Evolutionary conservation across 805 yeast genomes (phyloP).

Genomic region (Blastobotrys robertii): DNA sequence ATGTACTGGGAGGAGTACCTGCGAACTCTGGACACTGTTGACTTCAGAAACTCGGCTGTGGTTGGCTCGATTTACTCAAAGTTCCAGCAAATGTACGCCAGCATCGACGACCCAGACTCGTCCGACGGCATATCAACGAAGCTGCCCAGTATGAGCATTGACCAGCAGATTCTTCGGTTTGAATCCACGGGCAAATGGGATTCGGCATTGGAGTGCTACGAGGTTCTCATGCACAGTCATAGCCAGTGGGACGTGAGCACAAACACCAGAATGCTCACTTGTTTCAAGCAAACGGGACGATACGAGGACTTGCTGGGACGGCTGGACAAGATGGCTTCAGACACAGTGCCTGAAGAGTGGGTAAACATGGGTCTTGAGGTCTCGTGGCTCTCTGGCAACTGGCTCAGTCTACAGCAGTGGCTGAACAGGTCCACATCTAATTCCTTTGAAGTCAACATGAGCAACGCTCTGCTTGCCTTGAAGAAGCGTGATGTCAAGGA

Average conservation of each 20-base stretch:
- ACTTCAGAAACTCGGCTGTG: constrained; percentile 9
- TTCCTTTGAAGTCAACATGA: constrained; percentile 52
- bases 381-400: constrained; percentile 54
- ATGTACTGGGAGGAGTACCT: constrained; percentile 73
- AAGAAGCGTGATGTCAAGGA: constrained; percentile 26
- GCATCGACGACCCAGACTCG: constrained; percentile 81
- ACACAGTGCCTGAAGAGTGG: constrained; percentile 44
- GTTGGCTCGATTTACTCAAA: constrained; percentile 20
- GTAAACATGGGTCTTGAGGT: constrained; percentile 64
- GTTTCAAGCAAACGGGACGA: constrained; percentile 66
- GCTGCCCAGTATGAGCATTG: constrained; percentile 49
- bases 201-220: constrained; percentile 77
- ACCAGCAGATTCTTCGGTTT: constrained; percentile 70
- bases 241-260: constrained; percentile 31
- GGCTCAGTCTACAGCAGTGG: constrained; percentile 49
- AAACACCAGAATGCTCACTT: constrained; percentile 43
- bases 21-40: constrained; percentile 27
- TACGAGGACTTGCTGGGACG: constrained; percentile 55
- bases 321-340: constrained; percentile 30
- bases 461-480: constrained; percentile 48
- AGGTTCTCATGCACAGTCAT: constrained; percentile 43
- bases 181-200: constrained; percentile 83
- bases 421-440: constrained; percentile 41
- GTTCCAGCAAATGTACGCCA: constrained; percentile 74
- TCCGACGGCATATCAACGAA: constrained; percentile 74